These are phyloP conservation scores for Dipteronia dyeriana DNA, from an alignment of 345 rosid species.

Conservation along the genomic window DNA sequence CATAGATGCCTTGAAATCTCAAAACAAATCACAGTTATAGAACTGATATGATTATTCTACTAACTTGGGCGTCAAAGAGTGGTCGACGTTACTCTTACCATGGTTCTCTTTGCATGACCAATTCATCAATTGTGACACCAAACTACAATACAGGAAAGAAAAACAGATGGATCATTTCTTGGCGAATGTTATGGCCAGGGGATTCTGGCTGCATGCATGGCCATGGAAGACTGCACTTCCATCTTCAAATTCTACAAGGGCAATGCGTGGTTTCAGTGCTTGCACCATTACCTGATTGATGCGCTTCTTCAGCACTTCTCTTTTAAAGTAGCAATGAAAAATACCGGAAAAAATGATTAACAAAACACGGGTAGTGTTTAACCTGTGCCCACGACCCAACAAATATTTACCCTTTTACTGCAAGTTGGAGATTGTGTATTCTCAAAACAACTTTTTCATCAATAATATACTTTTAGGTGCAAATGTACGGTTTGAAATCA, in stretches of 20 bases:
- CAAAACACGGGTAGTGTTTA: no score
- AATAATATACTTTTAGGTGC: no score
- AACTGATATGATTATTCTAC: no score
- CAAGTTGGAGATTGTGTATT: neutral
- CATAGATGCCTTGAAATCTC: no score
- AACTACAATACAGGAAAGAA: neutral
- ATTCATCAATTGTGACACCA: neutral
- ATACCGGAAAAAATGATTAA: no score
- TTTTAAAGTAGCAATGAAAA: no score
- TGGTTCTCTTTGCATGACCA: no score
- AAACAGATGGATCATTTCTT: conserved; percentile 56
- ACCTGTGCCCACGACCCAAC: conserved; percentile 42
- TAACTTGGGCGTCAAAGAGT: no score
- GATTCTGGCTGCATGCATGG: conserved; percentile 83
- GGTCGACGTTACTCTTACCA: no score
- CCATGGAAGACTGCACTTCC: conserved; percentile 83
- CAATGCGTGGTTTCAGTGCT: conserved; percentile 79
- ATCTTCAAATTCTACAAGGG: conserved; percentile 87
- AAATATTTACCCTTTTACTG: neutral
- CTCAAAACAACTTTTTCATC: neutral
- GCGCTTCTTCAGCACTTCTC: conserved; percentile 65
- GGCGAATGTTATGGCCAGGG: conserved; percentile 81
- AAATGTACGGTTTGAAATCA: neutral
- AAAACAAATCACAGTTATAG: no score
- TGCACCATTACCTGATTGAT: conserved; percentile 62